These are phyloP conservation scores for Blepharisma undulans DNA, from an alignment of 169 alveolate genomes.

Conservation along the genomic window DNA sequence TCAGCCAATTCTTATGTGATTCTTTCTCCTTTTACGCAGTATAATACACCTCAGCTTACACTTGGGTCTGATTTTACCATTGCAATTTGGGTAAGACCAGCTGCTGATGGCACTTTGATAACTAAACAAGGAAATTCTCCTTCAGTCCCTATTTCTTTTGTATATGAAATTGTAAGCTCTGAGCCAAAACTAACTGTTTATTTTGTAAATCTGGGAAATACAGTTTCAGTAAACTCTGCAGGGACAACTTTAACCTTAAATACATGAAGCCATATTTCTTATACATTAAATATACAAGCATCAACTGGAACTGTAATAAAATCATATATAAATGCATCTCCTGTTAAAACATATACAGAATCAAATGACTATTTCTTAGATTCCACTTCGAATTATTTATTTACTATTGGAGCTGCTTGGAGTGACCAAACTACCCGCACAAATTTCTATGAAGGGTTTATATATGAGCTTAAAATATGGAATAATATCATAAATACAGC, in stretches of 20 bases:
- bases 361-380: background rate
- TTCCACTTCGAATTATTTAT: background rate
- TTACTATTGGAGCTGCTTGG: background rate
- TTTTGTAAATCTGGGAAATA: background rate
- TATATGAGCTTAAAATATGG: background rate
- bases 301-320: background rate
- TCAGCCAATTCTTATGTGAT: background rate
- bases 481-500: background rate
- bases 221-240: background rate
- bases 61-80: constrained; percentile 19
- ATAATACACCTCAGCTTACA: background rate
- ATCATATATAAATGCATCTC: background rate
- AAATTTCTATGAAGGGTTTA: constrained; percentile 1
- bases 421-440: background rate
- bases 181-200: background rate
- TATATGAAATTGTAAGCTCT: background rate
- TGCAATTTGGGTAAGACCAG: background rate
- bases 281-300: background rate
- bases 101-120: background rate
- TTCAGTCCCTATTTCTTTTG: background rate
- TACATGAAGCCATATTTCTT: constrained; percentile 5
- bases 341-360: background rate
- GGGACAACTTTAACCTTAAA: background rate
- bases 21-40: background rate
- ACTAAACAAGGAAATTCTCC: background rate